These are phyloP conservation scores for Lachancea dasiensis DNA, from an alignment of 805 yeast species.

Conservation along the genomic window DNA sequence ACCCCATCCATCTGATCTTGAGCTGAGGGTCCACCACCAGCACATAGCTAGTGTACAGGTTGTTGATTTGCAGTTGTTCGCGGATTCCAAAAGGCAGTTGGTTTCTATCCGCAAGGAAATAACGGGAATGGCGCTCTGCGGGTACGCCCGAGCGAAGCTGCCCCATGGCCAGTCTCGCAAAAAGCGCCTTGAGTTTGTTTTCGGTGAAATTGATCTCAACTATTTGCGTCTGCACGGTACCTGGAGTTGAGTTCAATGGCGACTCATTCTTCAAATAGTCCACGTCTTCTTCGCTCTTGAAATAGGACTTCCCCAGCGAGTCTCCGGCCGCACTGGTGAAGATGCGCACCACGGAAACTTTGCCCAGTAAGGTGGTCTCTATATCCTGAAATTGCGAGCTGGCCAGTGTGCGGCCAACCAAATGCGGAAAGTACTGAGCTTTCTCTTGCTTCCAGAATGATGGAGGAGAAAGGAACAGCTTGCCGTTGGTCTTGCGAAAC, in stretches of 20 bases:
- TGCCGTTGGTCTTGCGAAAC: conserved; percentile 72
- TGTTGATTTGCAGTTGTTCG: conserved; percentile 57
- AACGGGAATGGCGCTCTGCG: conserved; percentile 46
- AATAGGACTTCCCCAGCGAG: conserved; percentile 55
- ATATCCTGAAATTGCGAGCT: conserved; percentile 27
- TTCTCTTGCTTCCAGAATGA: conserved; percentile 68
- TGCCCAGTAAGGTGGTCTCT: conserved; percentile 28
- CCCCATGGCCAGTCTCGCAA: conserved; percentile 48
- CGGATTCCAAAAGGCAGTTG: conserved; percentile 53
- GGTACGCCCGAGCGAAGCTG: conserved; percentile 42
- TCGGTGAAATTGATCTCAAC: conserved; percentile 76
- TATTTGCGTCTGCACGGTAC: conserved; percentile 46
- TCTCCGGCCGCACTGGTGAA: conserved; percentile 51
- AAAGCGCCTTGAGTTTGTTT: conserved; percentile 57
- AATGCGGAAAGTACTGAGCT: conserved; percentile 77
- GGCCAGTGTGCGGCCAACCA: conserved; percentile 49
- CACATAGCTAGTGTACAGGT: conserved; percentile 76
- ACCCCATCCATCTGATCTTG: conserved; percentile 84
- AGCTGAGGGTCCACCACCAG: conserved; percentile 70
- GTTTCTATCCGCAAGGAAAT: conserved; percentile 58
- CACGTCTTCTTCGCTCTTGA: conserved; percentile 32
- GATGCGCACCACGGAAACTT: conserved; percentile 26
- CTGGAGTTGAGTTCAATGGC: conserved; percentile 3
- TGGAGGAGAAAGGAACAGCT: conserved; percentile 77
- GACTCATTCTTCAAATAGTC: conserved; percentile 10